Evolutionary conservation across 208 protist genomes (phyloP).

Genomic region (Crithidia mellificae): DNA sequence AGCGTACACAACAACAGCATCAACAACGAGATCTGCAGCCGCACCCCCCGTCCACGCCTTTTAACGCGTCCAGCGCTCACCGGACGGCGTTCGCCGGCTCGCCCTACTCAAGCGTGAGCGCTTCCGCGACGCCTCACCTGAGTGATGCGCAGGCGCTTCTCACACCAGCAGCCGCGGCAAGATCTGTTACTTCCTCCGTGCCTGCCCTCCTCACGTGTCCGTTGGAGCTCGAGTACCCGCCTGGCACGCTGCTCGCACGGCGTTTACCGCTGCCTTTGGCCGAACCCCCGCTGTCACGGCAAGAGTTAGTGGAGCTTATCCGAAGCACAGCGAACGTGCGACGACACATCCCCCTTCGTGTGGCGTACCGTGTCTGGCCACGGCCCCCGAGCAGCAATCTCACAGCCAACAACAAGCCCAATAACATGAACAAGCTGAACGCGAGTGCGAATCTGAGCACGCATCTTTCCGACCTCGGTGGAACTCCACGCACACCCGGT

Average conservation of each 20-base stretch:
- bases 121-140: background rate
- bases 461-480: background rate
- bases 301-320: constrained; percentile 44
- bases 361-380: constrained; percentile 46
- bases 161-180: too few relatives aligned
- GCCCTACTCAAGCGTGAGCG: too few relatives aligned
- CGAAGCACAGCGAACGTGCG: constrained; percentile 26
- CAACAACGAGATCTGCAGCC: too few relatives aligned
- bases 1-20: too few relatives aligned
- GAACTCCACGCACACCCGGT: background rate
- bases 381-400: too few relatives aligned
- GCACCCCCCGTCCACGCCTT: too few relatives aligned
- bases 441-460: background rate
- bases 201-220: constrained; percentile 17
- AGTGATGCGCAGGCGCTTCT: background rate
- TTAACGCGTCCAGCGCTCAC: too few relatives aligned
- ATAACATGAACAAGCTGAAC: too few relatives aligned
- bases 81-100: too few relatives aligned
- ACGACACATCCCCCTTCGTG: constrained; percentile 30
- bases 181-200: background rate
- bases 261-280: constrained; percentile 24
- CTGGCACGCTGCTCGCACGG: constrained; percentile 17
- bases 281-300: constrained; percentile 35
- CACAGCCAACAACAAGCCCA: too few relatives aligned
- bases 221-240: constrained; percentile 29